phyloP scores from a whole-genome alignment of 306 rosid genomes.

The Lathyrus aphaca region DNA sequence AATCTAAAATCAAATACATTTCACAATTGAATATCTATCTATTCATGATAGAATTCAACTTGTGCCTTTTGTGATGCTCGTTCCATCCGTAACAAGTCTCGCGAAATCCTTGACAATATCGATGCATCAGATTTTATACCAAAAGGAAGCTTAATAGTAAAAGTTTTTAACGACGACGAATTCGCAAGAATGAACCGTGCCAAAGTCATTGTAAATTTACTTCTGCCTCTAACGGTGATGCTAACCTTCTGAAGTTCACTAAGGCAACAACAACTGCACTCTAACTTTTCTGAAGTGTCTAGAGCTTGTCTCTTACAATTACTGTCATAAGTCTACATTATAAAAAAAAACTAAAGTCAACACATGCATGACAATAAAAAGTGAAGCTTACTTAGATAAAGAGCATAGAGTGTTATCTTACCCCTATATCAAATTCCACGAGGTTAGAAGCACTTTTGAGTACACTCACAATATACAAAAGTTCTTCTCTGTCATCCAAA shows the following conservation, averaged over 20 bases:
- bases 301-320: neutral
- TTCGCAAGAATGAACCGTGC: constrained; percentile 19
- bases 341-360: neutral
- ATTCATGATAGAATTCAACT: neutral
- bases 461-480: neutral
- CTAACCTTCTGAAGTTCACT: constrained; percentile 10
- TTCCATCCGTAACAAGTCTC: neutral
- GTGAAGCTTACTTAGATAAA: neutral
- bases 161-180: constrained; percentile 17
- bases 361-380: neutral
- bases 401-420: constrained; percentile 2
- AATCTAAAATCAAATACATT: neutral
- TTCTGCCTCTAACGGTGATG: neutral
- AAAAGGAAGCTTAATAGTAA: neutral
- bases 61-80: neutral
- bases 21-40: neutral
- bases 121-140: neutral
- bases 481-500: neutral
- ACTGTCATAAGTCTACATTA: neutral
- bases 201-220: neutral
- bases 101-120: neutral
- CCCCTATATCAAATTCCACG: constrained; percentile 16
- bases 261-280: neutral
- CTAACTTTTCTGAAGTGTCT: neutral
- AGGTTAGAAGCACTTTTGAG: constrained; percentile 35